Evolutionary conservation across 73 alveolate genomes (phyloP).

Genomic region (Stentor coeruleus): DNA sequence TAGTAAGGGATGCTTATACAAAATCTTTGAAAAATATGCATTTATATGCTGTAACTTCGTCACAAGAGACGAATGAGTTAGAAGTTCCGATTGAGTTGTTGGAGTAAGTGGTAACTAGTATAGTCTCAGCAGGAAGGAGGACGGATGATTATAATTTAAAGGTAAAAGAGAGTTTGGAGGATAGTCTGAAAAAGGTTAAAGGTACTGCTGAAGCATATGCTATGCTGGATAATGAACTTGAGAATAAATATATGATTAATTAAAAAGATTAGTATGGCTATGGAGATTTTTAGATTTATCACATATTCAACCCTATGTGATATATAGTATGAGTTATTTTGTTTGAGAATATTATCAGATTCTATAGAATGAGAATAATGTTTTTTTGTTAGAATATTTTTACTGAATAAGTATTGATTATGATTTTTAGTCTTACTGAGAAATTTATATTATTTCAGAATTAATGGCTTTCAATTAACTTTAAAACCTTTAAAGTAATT

Average conservation of each 20-base stretch:
- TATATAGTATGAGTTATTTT: not conserved
- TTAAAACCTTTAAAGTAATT: not conserved
- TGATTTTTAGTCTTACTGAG: no score
- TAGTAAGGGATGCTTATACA: not conserved
- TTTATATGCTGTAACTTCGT: not conserved
- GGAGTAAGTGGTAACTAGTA: not conserved
- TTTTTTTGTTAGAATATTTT: no score
- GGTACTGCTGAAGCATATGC: not conserved
- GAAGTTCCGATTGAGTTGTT: not conserved
- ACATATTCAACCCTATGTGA: not conserved
- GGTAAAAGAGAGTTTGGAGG: not conserved
- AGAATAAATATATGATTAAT: no score
- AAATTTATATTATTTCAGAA: no score
- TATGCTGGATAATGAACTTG: not conserved
- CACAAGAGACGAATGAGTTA: not conserved
- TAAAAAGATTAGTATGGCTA: not conserved
- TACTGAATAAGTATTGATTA: no score
- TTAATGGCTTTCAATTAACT: not conserved
- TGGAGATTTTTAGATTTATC: not conserved
- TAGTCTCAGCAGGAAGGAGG: not conserved
- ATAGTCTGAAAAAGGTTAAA: not conserved
- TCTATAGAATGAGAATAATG: not conserved
- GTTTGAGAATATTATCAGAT: not conserved
- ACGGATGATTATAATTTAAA: not conserved
- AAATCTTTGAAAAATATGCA: not conserved